Conservation (phyloP, 2,329 filamentous ascomycete genomes). For the Shiraia bambusicola region DNA sequence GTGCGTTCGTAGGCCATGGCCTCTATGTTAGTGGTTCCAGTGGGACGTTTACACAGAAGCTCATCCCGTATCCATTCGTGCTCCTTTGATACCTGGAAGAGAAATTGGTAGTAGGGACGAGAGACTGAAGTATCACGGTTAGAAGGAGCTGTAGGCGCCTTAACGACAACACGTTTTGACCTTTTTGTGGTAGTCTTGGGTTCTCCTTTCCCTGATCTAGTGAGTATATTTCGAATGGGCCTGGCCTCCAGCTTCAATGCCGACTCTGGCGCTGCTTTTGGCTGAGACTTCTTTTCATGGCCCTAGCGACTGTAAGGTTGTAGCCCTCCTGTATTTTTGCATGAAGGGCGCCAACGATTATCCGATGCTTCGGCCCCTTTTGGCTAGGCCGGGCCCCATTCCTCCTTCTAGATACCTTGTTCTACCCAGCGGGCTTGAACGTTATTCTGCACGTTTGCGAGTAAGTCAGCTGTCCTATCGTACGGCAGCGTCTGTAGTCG, state of each 20-base stretch:
- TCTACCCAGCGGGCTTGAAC: constrained; percentile 11
- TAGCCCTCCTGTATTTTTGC: background rate
- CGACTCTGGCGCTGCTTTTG: background rate
- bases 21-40: constrained; percentile 3
- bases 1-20: constrained; percentile 9
- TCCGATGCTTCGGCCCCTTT: constrained; percentile 3
- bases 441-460: no score
- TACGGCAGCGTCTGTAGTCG: constrained; percentile 1
- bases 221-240: no score
- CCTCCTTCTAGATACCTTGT: constrained; percentile 10
- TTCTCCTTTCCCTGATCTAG: no score
- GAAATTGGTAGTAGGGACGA: constrained; percentile 11
- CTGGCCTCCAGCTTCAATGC: no score
- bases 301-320: background rate
- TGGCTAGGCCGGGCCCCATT: constrained; percentile 10
- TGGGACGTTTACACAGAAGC: constrained; percentile 2
- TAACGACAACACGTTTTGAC: no score
- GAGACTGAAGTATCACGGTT: constrained; percentile 8
- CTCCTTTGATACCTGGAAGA: constrained; percentile 11
- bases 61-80: constrained; percentile 10
- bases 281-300: background rate
- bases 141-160: background rate
- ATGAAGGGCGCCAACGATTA: constrained; percentile 1
- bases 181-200: no score
- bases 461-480: no score